Base-by-base conservation (phyloP, 805 yeast genomes). In the Hanseniaspora guilliermondii region DNA sequence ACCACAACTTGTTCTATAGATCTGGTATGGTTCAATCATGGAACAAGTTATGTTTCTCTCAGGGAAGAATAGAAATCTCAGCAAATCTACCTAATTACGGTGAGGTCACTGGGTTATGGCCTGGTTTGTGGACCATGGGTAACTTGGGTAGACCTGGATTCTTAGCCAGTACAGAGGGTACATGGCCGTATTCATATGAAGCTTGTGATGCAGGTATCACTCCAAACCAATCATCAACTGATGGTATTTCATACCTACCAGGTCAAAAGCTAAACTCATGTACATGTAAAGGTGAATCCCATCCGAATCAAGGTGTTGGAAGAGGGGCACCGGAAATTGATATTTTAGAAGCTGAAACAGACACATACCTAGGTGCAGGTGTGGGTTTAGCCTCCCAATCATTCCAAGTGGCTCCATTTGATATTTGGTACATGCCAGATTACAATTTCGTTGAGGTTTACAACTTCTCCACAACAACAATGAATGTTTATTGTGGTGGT, bases 311-410 rank as follows among this genome's bases (percentile, higher is more conserved):
- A 22, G 97, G 97, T 49, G 68, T 70, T 1, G 97, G 97, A 14
- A 80, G 97, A 68, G 96, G 96, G 53, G 95, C 96, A 0, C 96
- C 96, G 9, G 97, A 88, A 74, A 87, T 91, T 61, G 97, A 91
- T 78, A 80, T 82, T 45, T 66, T 91, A 52, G 97, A 91, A 76
- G 96, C 83, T 59, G 88, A 87, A 60, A 77, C 80, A 25, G 81
- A 79, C 58, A 73, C 83, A 1, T 71, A 66, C 14, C 54, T 73
- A 21, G 46, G 45, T n/a, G 30, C 21, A n/a, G 76, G 75, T 53
- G 71, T 68, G 14, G 93, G 93, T 61, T 77, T 83, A 42, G 96
- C 89, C 1, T 87, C 97, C 4, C 98, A 91, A 69, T 87, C 97
- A 3, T 69, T 83, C 64, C 97, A 91, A 73, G 71, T 87, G 58